These are phyloP conservation scores for Eremothecium coryli DNA, from an alignment of 1,139 yeast species.

Conservation along the genomic window DNA sequence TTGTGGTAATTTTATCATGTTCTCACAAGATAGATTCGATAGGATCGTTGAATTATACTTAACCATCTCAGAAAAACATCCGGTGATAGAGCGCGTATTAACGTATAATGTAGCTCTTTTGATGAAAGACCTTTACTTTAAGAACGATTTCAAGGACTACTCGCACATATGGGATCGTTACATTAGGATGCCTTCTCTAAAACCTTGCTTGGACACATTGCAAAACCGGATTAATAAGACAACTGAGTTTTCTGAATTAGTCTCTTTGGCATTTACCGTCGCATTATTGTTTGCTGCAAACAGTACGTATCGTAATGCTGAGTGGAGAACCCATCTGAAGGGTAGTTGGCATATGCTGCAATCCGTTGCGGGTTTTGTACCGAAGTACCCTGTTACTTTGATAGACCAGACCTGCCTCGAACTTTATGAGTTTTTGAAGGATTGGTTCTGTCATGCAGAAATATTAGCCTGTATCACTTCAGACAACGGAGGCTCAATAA, in stretches of 20 bases:
- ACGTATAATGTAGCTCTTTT: conserved; percentile 9
- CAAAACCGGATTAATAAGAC: conserved; percentile 6
- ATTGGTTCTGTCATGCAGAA: conserved; percentile 11
- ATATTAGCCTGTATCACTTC: conserved; percentile 11
- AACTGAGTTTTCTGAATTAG: conserved; percentile 7
- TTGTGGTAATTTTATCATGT: conserved; percentile 9
- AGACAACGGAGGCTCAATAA: conserved; percentile 12
- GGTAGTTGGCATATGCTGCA: conserved; percentile 8
- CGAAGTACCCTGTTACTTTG: conserved; percentile 1
- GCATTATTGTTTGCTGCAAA: conserved; percentile 9
- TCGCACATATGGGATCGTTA: conserved; percentile 12
- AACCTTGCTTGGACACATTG: conserved; percentile 9
- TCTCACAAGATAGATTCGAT: conserved; percentile 9
- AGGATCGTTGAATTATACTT: conserved; percentile 5
- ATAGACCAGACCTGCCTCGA: conserved; percentile 4
- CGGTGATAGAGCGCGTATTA: conserved; percentile 8
- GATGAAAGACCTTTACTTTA: conserved; percentile 10
- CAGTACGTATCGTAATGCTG: conserved; percentile 7
- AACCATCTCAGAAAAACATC: conserved; percentile 5
- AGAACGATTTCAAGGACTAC: conserved; percentile 6
- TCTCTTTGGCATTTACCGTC: conserved; percentile 8
- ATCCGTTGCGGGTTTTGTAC: conserved; percentile 5
- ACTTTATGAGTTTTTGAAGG: conserved; percentile 9
- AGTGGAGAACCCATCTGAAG: conserved; percentile 11
- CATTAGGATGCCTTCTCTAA: conserved; percentile 11